Evolutionary conservation across 2,329 filamentous ascomycete species (phyloP).

Genomic region (Clathrospora elynae): DNA sequence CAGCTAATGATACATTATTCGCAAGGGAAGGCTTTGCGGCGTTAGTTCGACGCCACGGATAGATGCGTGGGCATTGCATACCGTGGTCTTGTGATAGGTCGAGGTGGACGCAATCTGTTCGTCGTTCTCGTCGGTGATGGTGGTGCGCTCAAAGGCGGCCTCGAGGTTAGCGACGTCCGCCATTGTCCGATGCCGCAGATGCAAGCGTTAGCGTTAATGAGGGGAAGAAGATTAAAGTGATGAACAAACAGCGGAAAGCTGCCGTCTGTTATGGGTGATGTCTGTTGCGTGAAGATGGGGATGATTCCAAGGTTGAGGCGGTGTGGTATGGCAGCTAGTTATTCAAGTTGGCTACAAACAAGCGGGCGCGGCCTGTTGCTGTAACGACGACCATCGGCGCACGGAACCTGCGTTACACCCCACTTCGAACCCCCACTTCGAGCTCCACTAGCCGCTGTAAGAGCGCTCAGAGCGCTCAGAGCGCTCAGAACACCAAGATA

Average conservation of each 20-base stretch:
- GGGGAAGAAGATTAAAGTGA: constrained; percentile 13
- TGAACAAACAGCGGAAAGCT: constrained; percentile 17
- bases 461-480: too few relatives aligned
- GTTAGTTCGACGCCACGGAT: constrained; percentile 25
- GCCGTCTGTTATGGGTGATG: constrained; percentile 10
- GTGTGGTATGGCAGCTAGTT: constrained; percentile 6
- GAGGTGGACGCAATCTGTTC: constrained; percentile 60
- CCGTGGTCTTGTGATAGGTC: constrained; percentile 77
- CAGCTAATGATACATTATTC: constrained; percentile 54
- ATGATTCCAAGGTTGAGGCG: constrained; percentile 11
- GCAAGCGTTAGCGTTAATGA: constrained; percentile 14
- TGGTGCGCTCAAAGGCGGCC: constrained; percentile 85
- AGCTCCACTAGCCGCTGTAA: too few relatives aligned
- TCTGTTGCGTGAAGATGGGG: constrained; percentile 18
- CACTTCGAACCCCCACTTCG: constrained; percentile 6
- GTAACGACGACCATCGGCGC: constrained; percentile 18
- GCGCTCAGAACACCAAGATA: too few relatives aligned
- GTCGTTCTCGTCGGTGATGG: constrained; percentile 85
- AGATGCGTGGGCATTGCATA: constrained; percentile 47
- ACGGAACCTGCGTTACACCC: constrained; percentile 7
- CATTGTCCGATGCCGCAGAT: constrained; percentile 12
- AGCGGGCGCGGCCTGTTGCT: constrained; percentile 16
- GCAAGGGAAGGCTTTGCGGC: constrained; percentile 53
- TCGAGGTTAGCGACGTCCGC: constrained; percentile 75
- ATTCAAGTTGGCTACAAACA: constrained; percentile 23